Evolutionary conservation across 345 rosid species (phyloP), one percentile per base, ranked within the genome.

Genomic region (Euphorbia pulcherrima): DNA sequence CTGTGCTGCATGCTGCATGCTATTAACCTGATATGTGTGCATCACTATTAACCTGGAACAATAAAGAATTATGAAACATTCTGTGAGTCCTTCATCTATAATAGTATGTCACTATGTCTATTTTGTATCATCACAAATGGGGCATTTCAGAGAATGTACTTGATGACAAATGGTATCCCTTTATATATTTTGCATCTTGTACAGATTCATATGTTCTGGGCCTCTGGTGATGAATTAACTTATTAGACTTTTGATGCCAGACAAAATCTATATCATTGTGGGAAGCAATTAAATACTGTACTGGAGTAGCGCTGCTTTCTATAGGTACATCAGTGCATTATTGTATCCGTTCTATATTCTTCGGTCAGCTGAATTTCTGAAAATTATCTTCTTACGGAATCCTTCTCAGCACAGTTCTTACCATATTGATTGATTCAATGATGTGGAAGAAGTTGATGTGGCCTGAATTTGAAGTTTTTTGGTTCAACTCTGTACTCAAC

Each of bases 401-500:
- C 64, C 56, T 72, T 50, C 55, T 80, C 71, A 40, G 58, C 50
- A 67, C 97, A 94, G 99, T 95, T 79, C 81, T 94, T 69, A 84
- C 96, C 41, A 60, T 81, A 35, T 64, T 76, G 71, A 85, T 94
- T 79, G 97, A 94, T 83, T 91, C 99, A 62, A 72, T 94, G 69
- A 83, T 91, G 92, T 94, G 99, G 97, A 88, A 83, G 86, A 85
- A 68, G 76, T 71, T 84, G 60, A 61, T 82, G 65, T 94, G 97
- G 97, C 97, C 97, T 65, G 97, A 94, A 77, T 89, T 94, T 75
- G 89, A 91, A 88, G 97, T 94, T 78, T 79, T 91, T 26, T 94
- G 96, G 97, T 94, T 94, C 83, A 94, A 91, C 80, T 91, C 99
- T 77, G 80, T 94, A 78, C 83, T 89, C 64, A 88, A 94, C 79